Evolutionary conservation across 768 basidiomycete species (phyloP), one percentile per base, ranked within the genome.

Genomic region (Russula compacta): DNA sequence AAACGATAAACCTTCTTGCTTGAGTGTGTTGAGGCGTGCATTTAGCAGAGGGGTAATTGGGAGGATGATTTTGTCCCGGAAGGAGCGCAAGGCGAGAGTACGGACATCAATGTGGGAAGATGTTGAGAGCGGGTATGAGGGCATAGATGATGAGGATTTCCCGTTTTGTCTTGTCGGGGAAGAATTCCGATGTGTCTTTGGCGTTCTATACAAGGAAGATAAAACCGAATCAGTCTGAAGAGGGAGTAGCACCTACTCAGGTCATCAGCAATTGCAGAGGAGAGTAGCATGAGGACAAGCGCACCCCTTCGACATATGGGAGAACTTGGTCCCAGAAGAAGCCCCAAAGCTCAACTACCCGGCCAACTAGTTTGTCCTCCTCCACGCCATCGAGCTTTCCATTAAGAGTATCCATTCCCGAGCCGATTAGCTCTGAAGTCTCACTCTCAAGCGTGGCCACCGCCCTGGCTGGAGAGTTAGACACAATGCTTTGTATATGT

Each of bases 311-410:
- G 38, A 92, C 77, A 69, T 93, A 94, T 8, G 91, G 87, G 7
- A 94, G 75, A 32, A 93, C 85, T 62, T 89, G 85, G 67, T 88
- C 88, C 87, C 90, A 95, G 73, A 97, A 97, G 77, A 95, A 95
- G 14, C 80, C 82, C 93, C 94, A 98, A 17, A 89, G 79, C 67
- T 95, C 92, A 2, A 93, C 89, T 17, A 95, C 79, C 33, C 91
- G 79, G 5, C 77, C 76, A 6, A 95, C 75, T 15, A 98, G 77
- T 68, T 86, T 83, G 42, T 87, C 85, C 46, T 95, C 93, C 32
- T 92, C 87, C 9, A 88, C 75, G 4, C 81, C 84, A 35, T 79
- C 76, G 6, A 98, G 77, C 68, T 91, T 94, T 0, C 92, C 84
- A 66, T 91, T 93, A 29, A 98, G 78, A 2, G 93, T 98, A 54